Percentiles rank a stretch among this genome's conserved stretches.
These are phyloP conservation scores for Thielaviopsis euricoi DNA, from an alignment of 2,329 filamentous ascomycete species.

Conservation along the genomic window DNA sequence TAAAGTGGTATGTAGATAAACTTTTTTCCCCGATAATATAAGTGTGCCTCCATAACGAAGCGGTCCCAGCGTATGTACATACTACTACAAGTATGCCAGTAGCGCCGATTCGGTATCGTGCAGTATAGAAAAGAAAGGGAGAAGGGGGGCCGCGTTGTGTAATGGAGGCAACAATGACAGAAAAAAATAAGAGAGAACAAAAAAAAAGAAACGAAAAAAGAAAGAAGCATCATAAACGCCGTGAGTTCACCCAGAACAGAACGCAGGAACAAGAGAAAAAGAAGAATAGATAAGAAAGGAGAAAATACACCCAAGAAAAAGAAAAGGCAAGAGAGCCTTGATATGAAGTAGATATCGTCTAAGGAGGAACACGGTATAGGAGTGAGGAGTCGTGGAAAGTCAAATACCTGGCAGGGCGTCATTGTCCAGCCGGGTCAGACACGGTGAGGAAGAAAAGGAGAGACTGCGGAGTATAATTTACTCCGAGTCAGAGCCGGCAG, in stretches of 20 bases:
- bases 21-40: neutral
- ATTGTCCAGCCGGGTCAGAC: neutral
- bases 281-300: neutral
- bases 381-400: neutral
- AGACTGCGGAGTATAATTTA: neutral
- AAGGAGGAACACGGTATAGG: neutral
- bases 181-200: neutral
- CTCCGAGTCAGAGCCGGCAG: constrained; percentile 20
- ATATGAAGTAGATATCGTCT: neutral
- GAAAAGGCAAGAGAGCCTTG: neutral
- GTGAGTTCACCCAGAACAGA: constrained; percentile 3
- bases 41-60: neutral
- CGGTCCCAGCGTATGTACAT: neutral
- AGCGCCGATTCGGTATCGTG: neutral
- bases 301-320: constrained; percentile 1
- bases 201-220: neutral
- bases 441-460: neutral
- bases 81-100: neutral
- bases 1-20: neutral
- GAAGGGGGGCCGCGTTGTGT: neutral
- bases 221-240: constrained; percentile 9
- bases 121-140: neutral
- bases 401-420: neutral
- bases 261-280: neutral
- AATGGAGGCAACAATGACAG: neutral